phyloP scores from a whole-genome alignment of 495 filamentous ascomycete species.

The Friedmanniomyces simplex region DNA sequence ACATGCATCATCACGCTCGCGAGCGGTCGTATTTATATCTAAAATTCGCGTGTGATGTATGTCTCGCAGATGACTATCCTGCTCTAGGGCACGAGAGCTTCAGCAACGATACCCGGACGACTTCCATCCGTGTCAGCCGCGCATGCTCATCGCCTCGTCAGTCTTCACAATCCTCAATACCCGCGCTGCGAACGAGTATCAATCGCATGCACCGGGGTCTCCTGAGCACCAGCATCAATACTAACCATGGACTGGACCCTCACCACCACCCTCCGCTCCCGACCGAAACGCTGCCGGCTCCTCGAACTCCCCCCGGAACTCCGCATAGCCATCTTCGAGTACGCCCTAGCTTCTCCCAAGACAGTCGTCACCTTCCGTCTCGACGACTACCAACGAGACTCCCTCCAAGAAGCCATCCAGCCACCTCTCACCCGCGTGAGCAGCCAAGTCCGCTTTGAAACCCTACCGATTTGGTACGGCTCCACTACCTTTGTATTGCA shows the following conservation, averaged over 20 bases:
- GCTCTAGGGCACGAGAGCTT: no score
- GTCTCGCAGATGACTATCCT: no score
- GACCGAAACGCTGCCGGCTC: neutral
- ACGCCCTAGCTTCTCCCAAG: neutral
- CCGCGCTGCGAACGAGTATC: neutral
- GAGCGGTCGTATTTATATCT: no score
- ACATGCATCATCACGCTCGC: no score
- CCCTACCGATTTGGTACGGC: conserved; percentile 8
- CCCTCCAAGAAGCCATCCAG: conserved; percentile 4
- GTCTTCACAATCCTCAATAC: neutral
- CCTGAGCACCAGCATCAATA: neutral
- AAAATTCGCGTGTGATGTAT: no score
- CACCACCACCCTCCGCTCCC: neutral
- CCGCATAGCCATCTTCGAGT: conserved; percentile 10
- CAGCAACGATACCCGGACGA: no score
- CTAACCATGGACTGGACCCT: conserved; percentile 1
- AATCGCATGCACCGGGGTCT: no score
- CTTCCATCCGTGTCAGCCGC: no score
- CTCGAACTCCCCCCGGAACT: conserved; percentile 5
- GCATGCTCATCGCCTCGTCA: no score
- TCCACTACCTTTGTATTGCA: conserved; percentile 7
- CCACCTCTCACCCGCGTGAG: conserved; percentile 6
- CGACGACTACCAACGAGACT: conserved; percentile 12
- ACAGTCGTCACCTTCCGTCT: conserved; percentile 13
- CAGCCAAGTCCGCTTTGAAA: conserved; percentile 6